These are phyloP conservation scores for Pleurozium schreberi DNA, from an alignment of 225 moss, liverwort and hornwort species.

Conservation along the genomic window DNA sequence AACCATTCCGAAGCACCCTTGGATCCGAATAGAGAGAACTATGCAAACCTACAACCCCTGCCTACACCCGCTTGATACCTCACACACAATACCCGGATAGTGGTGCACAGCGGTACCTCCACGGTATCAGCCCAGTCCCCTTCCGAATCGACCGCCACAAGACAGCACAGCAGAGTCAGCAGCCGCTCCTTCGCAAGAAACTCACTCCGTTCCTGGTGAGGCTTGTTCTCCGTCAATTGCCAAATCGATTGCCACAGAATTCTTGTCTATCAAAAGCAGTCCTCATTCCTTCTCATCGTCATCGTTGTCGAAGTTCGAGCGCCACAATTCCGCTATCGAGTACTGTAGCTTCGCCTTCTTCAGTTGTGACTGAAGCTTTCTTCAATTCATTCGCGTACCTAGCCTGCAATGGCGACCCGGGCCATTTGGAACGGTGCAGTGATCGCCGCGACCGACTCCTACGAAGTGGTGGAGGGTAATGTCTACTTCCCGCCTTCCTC, in stretches of 20 bases:
- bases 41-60: background rate
- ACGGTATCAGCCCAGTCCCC: background rate
- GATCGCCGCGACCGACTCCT: conserved; percentile 54
- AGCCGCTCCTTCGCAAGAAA: background rate
- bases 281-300: background rate
- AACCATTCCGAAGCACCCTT: background rate
- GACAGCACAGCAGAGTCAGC: background rate
- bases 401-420: conserved; percentile 32
- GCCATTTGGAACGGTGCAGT: conserved; percentile 60
- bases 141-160: background rate
- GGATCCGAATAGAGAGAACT: background rate
- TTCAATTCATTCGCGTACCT: background rate
- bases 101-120: no score
- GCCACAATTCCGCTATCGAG: background rate
- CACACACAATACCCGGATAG: background rate
- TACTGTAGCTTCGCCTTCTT: background rate
- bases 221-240: background rate
- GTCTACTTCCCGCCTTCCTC: conserved; percentile 65
- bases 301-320: background rate
- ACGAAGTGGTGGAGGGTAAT: conserved; percentile 64
- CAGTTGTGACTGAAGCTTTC: background rate
- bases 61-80: background rate
- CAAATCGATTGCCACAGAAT: background rate
- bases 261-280: background rate
- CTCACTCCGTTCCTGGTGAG: background rate